Evolutionary conservation across 75 land plant species (phyloP).

Genomic region (Pinus tabuliformis): DNA sequence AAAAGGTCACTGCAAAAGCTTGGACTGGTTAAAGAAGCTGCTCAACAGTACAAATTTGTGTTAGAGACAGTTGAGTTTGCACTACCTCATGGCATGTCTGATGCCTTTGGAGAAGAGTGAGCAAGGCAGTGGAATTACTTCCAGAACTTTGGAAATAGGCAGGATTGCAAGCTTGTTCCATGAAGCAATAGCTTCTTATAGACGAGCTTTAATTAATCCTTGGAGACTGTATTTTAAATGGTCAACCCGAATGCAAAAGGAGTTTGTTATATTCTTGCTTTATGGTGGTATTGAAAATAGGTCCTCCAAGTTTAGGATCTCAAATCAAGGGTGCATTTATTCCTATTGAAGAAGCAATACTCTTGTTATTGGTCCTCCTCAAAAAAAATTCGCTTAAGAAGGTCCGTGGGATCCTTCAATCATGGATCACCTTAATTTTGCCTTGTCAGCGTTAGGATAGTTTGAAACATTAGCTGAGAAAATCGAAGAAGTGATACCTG

Average conservation of each 20-base stretch:
- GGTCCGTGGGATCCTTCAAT: conserved; percentile 71
- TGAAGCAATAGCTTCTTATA: conserved; percentile 26
- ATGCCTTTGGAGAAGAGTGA: too few species aligned
- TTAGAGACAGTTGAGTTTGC: too few species aligned
- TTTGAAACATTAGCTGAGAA: conserved; percentile 38
- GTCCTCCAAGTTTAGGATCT: conserved; percentile 36
- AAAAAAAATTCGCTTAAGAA: conserved; percentile 30
- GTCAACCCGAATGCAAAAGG: conserved; percentile 58
- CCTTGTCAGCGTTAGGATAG: conserved; percentile 58
- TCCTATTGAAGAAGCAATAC: conserved; percentile 82
- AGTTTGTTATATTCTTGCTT: conserved; percentile 61
- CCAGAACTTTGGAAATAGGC: too few species aligned
- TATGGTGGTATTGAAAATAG: conserved; percentile 76
- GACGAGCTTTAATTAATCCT: too few species aligned
- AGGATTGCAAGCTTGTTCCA: too few species aligned
- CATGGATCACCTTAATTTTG: conserved; percentile 80
- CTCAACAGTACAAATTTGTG: too few species aligned
- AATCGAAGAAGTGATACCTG: conserved; percentile 79
- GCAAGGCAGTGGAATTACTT: too few species aligned
- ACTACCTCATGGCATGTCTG: too few species aligned
- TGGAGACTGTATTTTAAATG: conserved; percentile 38
- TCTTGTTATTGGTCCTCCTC: conserved; percentile 69
- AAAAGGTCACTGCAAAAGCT: too few species aligned
- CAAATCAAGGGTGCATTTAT: conserved; percentile 35
- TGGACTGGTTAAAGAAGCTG: too few species aligned